Evolutionary conservation across 305 asterid genomes (phyloP).

Genomic region (Solanum chacoense): DNA sequence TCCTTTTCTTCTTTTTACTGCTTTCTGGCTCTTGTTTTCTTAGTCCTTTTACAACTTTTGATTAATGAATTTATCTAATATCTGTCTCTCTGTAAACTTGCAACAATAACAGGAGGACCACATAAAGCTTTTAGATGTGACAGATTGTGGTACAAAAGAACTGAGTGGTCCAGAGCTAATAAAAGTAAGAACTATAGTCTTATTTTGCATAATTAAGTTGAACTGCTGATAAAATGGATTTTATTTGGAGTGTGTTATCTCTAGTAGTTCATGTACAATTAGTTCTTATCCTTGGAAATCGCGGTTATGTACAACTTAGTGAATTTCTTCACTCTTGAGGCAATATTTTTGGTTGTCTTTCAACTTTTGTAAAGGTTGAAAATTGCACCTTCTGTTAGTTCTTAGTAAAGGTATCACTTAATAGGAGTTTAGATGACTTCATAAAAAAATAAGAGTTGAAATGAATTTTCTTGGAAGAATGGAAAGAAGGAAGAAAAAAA

Average conservation of each 20-base stretch:
- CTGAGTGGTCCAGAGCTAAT: constrained; percentile 48
- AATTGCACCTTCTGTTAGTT: background rate
- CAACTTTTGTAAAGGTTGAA: background rate
- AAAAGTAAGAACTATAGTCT: constrained; percentile 31
- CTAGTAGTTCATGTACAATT: background rate
- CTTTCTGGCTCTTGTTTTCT: constrained; percentile 9
- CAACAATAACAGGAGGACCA: constrained; percentile 48
- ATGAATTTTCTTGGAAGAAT: background rate
- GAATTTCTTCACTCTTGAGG: background rate
- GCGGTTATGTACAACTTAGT: background rate
- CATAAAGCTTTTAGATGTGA: constrained; percentile 39
- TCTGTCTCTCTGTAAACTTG: constrained; percentile 4
- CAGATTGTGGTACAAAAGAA: constrained; percentile 36
- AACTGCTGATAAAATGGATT: background rate
- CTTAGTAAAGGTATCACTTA: background rate
- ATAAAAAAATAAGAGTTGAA: background rate
- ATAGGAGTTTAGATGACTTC: background rate
- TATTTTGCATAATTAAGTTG: background rate
- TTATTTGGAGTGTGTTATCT: background rate
- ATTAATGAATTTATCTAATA: background rate
- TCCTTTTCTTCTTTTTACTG: background rate
- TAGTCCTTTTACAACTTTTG: background rate
- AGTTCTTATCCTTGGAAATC: background rate
- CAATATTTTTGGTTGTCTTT: background rate
- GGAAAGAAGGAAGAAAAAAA: background rate